phyloP scores from a whole-genome alignment of 2,329 filamentous ascomycete species.

The Epichloe baconii region DNA sequence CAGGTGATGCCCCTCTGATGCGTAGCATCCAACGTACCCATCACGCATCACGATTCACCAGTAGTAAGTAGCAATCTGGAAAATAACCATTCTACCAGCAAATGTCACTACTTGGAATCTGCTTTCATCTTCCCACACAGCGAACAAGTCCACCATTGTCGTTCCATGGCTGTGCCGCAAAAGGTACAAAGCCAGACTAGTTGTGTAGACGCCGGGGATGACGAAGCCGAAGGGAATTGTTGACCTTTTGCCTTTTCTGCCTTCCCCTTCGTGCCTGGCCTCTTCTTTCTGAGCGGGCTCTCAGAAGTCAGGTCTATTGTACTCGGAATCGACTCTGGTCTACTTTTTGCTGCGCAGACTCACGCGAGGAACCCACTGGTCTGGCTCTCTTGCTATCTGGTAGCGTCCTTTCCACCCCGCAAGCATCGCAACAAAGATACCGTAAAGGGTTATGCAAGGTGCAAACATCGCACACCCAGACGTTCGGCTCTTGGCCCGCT shows the following conservation, averaged over 20 bases:
- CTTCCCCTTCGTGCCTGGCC: conserved; percentile 1
- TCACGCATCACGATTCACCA: no score
- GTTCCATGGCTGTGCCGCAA: conserved; percentile 38
- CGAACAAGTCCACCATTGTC: conserved; percentile 44
- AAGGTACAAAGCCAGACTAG: conserved; percentile 37
- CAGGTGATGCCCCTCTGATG: no score
- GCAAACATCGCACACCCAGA: conserved; percentile 43
- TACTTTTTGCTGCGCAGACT: conserved; percentile 7
- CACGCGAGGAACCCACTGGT: conserved; percentile 1
- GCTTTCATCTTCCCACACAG: conserved; percentile 42
- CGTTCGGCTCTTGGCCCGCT: conserved; percentile 5
- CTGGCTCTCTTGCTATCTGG: conserved; percentile 6
- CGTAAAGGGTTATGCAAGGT: conserved; percentile 40
- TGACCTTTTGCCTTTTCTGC: conserved; percentile 2
- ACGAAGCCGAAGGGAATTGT: conserved; percentile 7
- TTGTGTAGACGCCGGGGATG: conserved; percentile 8
- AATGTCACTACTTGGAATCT: conserved; percentile 20
- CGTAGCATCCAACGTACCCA: no score
- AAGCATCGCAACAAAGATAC: conserved; percentile 45
- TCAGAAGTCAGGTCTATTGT: conserved; percentile 22
- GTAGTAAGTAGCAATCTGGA: no score
- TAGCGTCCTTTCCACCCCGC: conserved; percentile 28
- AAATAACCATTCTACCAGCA: no score
- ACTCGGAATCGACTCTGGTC: conserved; percentile 7
- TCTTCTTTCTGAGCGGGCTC: conserved; percentile 15